phyloP scores from a whole-genome alignment of 2,329 filamentous ascomycete species.

The Calonectria henricotiae region DNA sequence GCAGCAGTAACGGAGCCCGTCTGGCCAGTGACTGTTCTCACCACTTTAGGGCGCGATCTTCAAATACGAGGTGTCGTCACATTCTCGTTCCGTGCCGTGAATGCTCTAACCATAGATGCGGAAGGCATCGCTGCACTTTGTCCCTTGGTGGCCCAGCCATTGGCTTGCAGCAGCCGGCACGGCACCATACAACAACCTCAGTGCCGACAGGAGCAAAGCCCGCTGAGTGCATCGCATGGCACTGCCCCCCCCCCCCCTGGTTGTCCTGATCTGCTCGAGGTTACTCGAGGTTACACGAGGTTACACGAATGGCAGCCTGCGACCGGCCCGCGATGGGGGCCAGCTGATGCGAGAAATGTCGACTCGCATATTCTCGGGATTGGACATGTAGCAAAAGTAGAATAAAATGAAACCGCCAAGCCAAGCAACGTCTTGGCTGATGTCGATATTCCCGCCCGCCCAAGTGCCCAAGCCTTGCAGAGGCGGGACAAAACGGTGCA shows the following conservation, averaged over 20 bases:
- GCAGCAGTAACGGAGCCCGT: background rate
- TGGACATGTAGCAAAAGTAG: background rate
- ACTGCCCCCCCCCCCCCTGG: constrained; percentile 3
- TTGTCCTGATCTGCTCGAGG: constrained; percentile 15
- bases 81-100: constrained; percentile 14
- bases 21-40: background rate
- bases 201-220: constrained; percentile 27
- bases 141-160: background rate
- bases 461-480: background rate
- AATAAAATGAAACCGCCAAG: background rate
- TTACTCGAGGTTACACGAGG: background rate
- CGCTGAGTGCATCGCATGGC: constrained; percentile 14
- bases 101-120: constrained; percentile 26
- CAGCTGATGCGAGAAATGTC: constrained; percentile 3
- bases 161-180: background rate
- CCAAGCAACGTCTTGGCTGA: background rate
- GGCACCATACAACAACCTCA: background rate
- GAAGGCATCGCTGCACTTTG: background rate
- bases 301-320: background rate
- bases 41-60: background rate
- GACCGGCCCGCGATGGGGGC: background rate
- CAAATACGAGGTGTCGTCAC: constrained; percentile 31
- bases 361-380: background rate
- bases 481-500: constrained; percentile 1
- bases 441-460: background rate